phyloP scores from a whole-genome alignment of 1,139 yeast genomes.

The Suhomyces bribrorum region DNA sequence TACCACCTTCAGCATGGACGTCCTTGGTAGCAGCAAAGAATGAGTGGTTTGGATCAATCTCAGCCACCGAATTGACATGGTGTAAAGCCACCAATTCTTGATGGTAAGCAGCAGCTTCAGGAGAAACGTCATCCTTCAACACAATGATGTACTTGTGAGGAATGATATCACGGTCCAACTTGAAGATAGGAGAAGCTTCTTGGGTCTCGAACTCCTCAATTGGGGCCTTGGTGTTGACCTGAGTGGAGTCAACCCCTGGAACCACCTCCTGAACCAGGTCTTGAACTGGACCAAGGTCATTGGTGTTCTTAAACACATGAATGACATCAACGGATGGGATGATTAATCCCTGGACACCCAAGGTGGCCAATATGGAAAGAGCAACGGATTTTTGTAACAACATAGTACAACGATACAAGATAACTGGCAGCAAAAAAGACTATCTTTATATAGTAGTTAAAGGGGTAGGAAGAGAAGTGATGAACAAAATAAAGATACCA shows the following conservation, averaged over 20 bases:
- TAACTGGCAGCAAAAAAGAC: not conserved
- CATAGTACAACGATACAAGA: constrained; percentile 20
- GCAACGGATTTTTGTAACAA: constrained; percentile 53
- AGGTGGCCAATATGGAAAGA: constrained; percentile 54
- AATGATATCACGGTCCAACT: constrained; percentile 49
- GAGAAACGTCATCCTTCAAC: constrained; percentile 60
- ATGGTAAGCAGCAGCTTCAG: constrained; percentile 60
- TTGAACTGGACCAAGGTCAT: constrained; percentile 13
- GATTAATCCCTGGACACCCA: constrained; percentile 65
- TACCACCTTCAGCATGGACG: constrained; percentile 51
- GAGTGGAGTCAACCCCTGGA: constrained; percentile 17
- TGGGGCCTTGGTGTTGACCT: constrained; percentile 17
- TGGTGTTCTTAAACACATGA: constrained; percentile 32
- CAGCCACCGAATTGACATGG: constrained; percentile 41
- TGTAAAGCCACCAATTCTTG: constrained; percentile 57
- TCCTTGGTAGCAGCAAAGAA: constrained; percentile 42
- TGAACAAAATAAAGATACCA: constrained; percentile 65
- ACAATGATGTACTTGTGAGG: constrained; percentile 78
- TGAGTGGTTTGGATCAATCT: constrained; percentile 32
- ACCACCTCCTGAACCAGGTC: constrained; percentile 17
- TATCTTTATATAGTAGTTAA: constrained; percentile 7
- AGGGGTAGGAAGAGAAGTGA: constrained; percentile 63
- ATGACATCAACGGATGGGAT: constrained; percentile 57
- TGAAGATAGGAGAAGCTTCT: constrained; percentile 43
- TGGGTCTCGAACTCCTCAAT: constrained; percentile 17